Base-by-base conservation (phyloP, 2,329 filamentous ascomycete species). In the Arthrobotrys entomopaga region DNA sequence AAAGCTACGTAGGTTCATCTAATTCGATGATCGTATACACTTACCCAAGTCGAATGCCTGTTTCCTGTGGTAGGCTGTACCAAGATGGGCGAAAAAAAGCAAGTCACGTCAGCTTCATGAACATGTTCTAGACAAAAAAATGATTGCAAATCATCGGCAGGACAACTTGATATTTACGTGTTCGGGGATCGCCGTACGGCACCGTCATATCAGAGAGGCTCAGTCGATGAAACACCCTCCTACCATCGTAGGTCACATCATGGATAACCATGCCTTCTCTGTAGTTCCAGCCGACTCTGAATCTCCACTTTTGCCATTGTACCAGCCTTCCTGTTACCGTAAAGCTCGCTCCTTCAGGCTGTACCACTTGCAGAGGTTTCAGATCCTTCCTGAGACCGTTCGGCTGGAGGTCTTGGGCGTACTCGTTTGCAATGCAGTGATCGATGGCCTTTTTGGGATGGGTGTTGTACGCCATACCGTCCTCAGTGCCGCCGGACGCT, bases 301-400 rank as follows among this genome's bases (percentile, higher is more conserved):
- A 88, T 1, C 85, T 83, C 89, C 89, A 91, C 77, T 90, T 88
- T 79, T 89, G 87, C 88, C 88, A 89, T 65, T 84, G 81, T 3
- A 88, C 77, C n/a, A 79, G 67, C 77, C 86, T 82, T 49, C 83
- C 58, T 70, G 82, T 82, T 8, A 90, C 83, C 0, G 81, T 83
- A 81, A 92, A 92, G 0, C 87, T 90, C 0, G 89, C 85, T 0
- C 90, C 90, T 29, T 91, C 87, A 0, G 87, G 87, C 76, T 94
- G 91, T 0, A 87, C 84, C 52, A 94, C 88, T 77, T 91, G 87
- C 79, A 93, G 86, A 3, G 90, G 90, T 81, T 91, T 92, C 26
- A 88, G 79, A 65, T 86, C 86, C 49, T 83, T 81, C 11, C 87
- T 81, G 15, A 83, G 77, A 0, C 84, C 83, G 0, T 79, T 77